Conservation (phyloP, 495 filamentous ascomycete species). For the Tetracladium setigerum region DNA sequence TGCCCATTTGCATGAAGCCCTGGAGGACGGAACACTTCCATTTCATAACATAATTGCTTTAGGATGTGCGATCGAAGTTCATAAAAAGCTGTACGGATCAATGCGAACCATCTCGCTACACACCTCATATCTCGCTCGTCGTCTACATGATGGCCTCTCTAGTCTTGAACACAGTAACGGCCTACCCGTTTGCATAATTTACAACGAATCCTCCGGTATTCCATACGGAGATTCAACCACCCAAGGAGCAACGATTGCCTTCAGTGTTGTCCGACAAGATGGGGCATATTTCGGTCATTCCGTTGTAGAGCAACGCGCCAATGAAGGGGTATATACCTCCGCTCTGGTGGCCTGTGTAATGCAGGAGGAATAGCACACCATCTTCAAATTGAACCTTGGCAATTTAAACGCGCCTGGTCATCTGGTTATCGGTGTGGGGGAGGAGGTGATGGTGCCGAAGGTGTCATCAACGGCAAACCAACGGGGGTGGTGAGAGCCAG, state of each 20-base stretch:
- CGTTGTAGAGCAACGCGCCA: conserved; percentile 55
- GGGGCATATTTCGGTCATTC: conserved; percentile 51
- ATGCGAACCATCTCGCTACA: conserved; percentile 57
- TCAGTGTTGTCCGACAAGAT: conserved; percentile 51
- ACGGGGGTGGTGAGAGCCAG: conserved; percentile 61
- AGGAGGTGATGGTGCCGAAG: conserved; percentile 25
- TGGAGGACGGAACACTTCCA: conserved; percentile 76
- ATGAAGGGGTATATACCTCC: conserved; percentile 56
- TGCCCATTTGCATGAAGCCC: conserved; percentile 49
- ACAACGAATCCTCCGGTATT: conserved; percentile 39
- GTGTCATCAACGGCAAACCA: conserved; percentile 45
- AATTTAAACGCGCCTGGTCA: conserved; percentile 52
- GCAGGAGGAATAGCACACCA: conserved; percentile 43
- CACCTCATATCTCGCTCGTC: conserved; percentile 45
- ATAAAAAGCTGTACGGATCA: conserved; percentile 51
- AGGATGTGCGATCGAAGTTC: conserved; percentile 58
- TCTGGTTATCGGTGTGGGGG: conserved; percentile 57
- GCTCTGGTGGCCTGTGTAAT: conserved; percentile 63
- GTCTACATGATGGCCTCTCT: conserved; percentile 42
- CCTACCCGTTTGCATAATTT: conserved; percentile 46
- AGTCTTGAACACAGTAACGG: conserved; percentile 54
- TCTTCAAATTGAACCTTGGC: conserved; percentile 41
- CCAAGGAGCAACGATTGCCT: conserved; percentile 66
- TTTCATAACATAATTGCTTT: conserved; percentile 72
- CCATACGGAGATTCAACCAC: conserved; percentile 46